Evolutionary conservation across 805 yeast species (phyloP), one percentile per base, ranked within the genome.

Genomic region (Starmerella stellata): DNA sequence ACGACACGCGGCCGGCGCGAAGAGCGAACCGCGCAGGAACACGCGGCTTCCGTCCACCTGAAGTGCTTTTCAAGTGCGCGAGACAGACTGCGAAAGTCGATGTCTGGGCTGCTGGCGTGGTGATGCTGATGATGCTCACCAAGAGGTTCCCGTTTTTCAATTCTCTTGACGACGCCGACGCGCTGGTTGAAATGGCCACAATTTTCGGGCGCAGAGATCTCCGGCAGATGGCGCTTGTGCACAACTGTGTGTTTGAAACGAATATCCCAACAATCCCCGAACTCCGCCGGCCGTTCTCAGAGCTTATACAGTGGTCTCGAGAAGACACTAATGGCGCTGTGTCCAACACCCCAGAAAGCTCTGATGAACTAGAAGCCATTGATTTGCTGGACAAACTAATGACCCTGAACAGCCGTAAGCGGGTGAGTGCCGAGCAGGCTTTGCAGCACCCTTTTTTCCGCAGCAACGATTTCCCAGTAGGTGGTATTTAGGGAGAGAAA

Each of bases 11-110:
- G 49, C 78, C 92, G 0, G 80, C 90, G 1, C 68, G 93, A 51
- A 68, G 98, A 41, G 96, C 96, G 0, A 90, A 90, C 52, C 73
- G 98, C 50, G 98, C 98, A 15, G 95, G 95, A 7, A 83, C 95
- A 1, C 66, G 95, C 49, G 95, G 95, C 0, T 83, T 83, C 53
- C 66, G 95, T 48, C 94, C 95, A 0, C 95, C 95, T 0, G 95
- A 83, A 54, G 95, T 83, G 3, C 61, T 85, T 39, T 68, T 82
- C 58, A 82, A 81, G 54, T 83, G 95, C 57, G 70, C 78, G 1
- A 74, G 78, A 42, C 95, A 83, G 60, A 67, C 78, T 3, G 70
- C 79, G 4, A 78, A 76, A 54, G 72, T 83, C 33, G 95, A 83
- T 56, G 70, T 81, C 7, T 83, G 95, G 95, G 76, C 93, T 1